phyloP scores from a whole-genome alignment of 2,329 filamentous ascomycete genomes.

The Aspergillus sp. region DNA sequence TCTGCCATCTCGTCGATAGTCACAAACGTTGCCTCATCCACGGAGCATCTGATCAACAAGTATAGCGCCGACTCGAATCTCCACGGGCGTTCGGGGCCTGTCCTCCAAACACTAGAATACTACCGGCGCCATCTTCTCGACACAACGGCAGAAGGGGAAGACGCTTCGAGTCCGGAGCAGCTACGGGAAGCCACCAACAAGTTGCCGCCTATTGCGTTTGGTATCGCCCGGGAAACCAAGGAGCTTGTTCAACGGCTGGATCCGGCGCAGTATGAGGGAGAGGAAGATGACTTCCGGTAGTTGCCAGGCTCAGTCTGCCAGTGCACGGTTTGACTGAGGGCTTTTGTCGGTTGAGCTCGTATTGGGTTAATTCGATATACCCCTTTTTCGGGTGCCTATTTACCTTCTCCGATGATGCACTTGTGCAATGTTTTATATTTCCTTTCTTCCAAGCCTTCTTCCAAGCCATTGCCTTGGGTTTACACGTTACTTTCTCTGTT shows the following conservation, averaged over 20 bases:
- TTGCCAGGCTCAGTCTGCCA: no score
- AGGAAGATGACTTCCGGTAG: conserved; percentile 34
- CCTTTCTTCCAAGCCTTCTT: no score
- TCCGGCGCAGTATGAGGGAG: conserved; percentile 22
- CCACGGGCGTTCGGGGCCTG: conserved; percentile 36
- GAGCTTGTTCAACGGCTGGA: conserved; percentile 52
- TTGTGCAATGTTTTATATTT: no score
- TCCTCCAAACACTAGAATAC: conserved; percentile 42
- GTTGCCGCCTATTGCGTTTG: conserved; percentile 76
- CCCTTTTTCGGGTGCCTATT: no score
- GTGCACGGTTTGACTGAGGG: conserved; percentile 3
- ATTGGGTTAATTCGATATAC: no score
- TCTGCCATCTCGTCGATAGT: conserved; percentile 62
- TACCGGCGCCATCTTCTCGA: conserved; percentile 59
- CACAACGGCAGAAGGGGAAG: conserved; percentile 52
- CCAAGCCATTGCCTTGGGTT: no score
- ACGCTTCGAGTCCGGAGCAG: conserved; percentile 46
- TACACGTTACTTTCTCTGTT: no score
- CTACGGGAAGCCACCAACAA: conserved; percentile 54
- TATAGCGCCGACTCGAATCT: conserved; percentile 41
- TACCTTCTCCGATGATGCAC: no score
- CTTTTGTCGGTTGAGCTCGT: no score
- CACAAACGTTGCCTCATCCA: conserved; percentile 58
- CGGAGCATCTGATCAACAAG: conserved; percentile 46
- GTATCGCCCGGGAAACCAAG: conserved; percentile 73